These are phyloP conservation scores for Dalechampia spathulata DNA, from an alignment of 441 rosid species.

Conservation along the genomic window DNA sequence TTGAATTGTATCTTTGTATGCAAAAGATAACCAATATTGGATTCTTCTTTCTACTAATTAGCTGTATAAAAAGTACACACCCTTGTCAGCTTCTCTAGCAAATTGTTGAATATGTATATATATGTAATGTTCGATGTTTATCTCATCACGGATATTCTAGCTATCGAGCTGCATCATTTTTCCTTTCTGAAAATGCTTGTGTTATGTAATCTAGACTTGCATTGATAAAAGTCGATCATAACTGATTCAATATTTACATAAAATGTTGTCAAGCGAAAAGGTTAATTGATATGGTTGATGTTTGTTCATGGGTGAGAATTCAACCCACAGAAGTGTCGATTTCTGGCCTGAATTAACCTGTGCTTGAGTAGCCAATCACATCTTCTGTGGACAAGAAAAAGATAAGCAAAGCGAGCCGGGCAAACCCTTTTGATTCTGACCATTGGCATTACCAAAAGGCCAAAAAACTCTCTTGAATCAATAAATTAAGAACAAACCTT, in stretches of 20 bases:
- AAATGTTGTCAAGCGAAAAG: too few relatives aligned
- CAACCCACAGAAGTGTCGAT: too few relatives aligned
- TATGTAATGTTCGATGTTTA: constrained; percentile 18
- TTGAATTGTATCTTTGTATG: constrained; percentile 17
- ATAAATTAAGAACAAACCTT: not conserved
- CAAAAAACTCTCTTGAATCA: not conserved
- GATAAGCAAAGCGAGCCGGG: not conserved
- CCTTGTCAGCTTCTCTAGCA: constrained; percentile 12
- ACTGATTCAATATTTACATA: too few relatives aligned
- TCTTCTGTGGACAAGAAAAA: not conserved
- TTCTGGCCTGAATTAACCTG: too few relatives aligned
- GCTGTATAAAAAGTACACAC: constrained; percentile 24
- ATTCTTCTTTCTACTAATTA: constrained; percentile 26
- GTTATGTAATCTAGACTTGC: too few relatives aligned
- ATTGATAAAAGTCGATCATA: too few relatives aligned
- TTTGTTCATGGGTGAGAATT: too few relatives aligned
- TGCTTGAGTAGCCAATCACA: not conserved
- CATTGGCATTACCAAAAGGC: not conserved
- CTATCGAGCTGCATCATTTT: too few relatives aligned
- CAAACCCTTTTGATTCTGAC: not conserved
- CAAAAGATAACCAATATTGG: constrained; percentile 17
- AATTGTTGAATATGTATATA: constrained; percentile 29
- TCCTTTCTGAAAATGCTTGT: too few relatives aligned
- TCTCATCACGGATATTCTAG: too few relatives aligned
- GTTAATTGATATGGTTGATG: too few relatives aligned